Evolutionary conservation across 495 filamentous ascomycete species (phyloP).

Genomic region (Podospora anserina): DNA sequence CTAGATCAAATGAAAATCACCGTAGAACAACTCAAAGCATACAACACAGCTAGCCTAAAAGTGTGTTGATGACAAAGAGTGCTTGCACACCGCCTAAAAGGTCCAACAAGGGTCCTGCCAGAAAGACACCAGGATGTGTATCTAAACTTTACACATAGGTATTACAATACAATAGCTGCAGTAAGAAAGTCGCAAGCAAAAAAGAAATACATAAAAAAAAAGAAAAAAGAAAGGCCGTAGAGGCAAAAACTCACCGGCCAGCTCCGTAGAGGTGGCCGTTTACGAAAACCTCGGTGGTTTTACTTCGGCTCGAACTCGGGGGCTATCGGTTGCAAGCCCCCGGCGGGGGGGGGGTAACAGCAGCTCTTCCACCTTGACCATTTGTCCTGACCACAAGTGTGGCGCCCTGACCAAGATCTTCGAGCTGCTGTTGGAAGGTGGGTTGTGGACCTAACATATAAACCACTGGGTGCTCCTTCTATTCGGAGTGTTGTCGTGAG

Average conservation of each 20-base stretch:
- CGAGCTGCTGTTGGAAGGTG: not conserved
- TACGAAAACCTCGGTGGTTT: not conserved
- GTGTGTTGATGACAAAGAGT: too few species aligned
- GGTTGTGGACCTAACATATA: not conserved
- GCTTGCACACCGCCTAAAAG: too few species aligned
- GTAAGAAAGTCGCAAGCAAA: too few species aligned
- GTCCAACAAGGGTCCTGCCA: too few species aligned
- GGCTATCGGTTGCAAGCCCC: not conserved
- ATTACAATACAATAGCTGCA: too few species aligned
- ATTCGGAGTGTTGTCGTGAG: not conserved
- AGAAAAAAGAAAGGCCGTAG: not conserved
- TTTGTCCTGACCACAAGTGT: not conserved
- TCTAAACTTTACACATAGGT: too few species aligned
- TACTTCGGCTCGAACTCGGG: not conserved
- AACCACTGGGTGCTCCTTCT: not conserved
- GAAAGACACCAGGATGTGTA: too few species aligned
- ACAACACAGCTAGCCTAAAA: too few species aligned
- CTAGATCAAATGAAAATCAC: too few species aligned
- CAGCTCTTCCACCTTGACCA: not conserved
- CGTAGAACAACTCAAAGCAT: too few species aligned
- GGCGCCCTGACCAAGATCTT: not conserved
- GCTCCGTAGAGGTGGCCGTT: not conserved
- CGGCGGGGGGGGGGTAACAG: too few species aligned
- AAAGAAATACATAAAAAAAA: not conserved
- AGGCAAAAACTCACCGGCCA: not conserved